Evolutionary conservation across 139 green algal genomes (phyloP).

Genomic region (Chlorella sp.): DNA sequence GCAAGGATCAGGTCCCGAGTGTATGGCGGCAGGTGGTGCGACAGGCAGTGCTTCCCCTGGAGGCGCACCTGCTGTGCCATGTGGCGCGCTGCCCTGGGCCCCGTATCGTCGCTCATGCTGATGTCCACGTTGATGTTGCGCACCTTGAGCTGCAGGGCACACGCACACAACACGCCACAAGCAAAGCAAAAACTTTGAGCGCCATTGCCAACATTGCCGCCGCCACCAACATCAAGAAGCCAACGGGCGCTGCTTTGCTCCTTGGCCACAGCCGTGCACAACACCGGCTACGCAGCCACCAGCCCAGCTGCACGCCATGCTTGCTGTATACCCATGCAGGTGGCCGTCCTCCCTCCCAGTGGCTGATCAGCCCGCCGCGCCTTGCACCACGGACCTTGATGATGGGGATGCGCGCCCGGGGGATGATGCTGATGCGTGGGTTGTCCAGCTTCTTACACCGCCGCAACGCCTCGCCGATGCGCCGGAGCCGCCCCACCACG

Average conservation of each 20-base stretch:
- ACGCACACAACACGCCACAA: no score
- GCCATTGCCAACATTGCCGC: no score
- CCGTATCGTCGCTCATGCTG: slow-evolving; percentile 40
- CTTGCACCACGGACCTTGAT: slow-evolving; percentile 29
- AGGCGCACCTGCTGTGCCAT: slow-evolving; percentile 33
- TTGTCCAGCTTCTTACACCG: slow-evolving; percentile 22
- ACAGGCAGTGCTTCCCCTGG: no score
- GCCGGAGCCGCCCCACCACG: slow-evolving; percentile 19
- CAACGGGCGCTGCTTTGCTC: not conserved
- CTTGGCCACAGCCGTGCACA: not conserved
- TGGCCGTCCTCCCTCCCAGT: not conserved
- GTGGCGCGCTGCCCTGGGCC: slow-evolving; percentile 40
- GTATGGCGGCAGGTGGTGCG: no score
- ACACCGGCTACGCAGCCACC: not conserved
- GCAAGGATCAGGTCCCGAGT: no score
- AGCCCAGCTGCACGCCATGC: not conserved
- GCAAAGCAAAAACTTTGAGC: no score
- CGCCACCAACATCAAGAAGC: not conserved
- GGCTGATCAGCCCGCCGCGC: no score
- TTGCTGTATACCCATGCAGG: not conserved
- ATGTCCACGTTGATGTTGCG: slow-evolving; percentile 40
- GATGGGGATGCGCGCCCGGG: slow-evolving; percentile 48
- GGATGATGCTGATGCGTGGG: slow-evolving; percentile 39
- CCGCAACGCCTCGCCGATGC: slow-evolving; percentile 24
- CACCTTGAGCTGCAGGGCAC: slow-evolving; percentile 4